Conservation (phyloP, 257 asterid species). For the Echium plantagineum region DNA sequence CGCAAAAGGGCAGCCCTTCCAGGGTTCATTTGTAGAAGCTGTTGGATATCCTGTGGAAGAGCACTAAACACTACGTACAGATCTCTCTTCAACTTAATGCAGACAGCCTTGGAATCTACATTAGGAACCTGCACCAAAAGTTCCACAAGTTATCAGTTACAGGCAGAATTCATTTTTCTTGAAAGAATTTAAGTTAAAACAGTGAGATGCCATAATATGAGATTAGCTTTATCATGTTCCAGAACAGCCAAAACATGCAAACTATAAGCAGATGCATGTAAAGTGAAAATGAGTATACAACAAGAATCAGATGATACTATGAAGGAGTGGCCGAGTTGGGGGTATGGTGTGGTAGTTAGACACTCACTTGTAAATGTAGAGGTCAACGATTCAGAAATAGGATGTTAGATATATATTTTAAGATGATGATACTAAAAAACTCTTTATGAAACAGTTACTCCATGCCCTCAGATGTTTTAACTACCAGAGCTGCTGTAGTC, state of each 20-base stretch:
- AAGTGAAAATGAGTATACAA: no score
- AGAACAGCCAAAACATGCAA: background rate
- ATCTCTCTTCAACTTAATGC: constrained; percentile 70
- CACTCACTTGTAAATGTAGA: no score
- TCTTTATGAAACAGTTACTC: no score
- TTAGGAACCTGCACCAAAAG: constrained; percentile 31
- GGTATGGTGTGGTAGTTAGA: no score
- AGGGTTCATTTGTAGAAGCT: constrained; percentile 80
- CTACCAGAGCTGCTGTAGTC: no score
- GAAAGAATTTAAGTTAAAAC: background rate
- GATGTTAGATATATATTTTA: no score
- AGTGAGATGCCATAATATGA: background rate
- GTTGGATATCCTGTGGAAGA: constrained; percentile 74
- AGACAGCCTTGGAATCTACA: constrained; percentile 44
- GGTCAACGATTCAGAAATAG: no score
- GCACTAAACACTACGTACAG: constrained; percentile 53
- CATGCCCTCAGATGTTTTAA: no score
- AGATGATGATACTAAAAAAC: no score
- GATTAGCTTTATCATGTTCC: background rate
- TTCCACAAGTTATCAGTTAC: constrained; percentile 7
- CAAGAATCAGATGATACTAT: no score
- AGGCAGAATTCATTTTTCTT: constrained; percentile 6
- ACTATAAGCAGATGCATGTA: no score
- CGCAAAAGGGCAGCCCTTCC: constrained; percentile 52
- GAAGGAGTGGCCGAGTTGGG: no score